Conservation (phyloP, 257 asterid species). For the Coffea eugenioides region DNA sequence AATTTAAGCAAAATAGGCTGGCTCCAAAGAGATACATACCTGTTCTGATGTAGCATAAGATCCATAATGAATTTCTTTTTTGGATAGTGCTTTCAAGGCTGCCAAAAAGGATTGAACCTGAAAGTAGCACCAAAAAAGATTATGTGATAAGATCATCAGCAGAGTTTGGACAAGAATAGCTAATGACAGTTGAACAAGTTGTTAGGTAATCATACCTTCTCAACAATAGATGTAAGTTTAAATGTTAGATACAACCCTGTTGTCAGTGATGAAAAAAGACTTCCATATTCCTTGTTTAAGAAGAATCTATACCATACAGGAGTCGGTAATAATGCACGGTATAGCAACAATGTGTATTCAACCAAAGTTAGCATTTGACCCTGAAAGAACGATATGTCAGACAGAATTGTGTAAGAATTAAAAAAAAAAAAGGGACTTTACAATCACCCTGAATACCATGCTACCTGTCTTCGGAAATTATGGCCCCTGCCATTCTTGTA, state of each 20-base stretch:
- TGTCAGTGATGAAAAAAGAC: constrained; percentile 80
- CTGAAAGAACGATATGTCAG: constrained; percentile 37
- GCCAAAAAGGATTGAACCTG: constrained; percentile 68
- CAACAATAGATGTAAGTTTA: constrained; percentile 81
- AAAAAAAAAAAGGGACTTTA: not conserved
- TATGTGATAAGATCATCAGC: not conserved
- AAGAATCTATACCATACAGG: constrained; percentile 97
- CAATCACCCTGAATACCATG: constrained; percentile 7
- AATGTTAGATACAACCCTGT: constrained; percentile 88
- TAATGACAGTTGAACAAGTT: not conserved
- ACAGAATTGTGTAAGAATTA: constrained; percentile 18
- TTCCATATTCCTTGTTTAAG: constrained; percentile 85
- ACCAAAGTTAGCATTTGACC: constrained; percentile 91
- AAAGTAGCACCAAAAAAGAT: constrained; percentile 11
- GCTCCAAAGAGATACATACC: constrained; percentile 32
- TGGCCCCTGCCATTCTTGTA: constrained; percentile 81
- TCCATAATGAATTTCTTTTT: constrained; percentile 74
- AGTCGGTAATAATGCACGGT: constrained; percentile 87
- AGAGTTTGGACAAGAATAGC: constrained; percentile 3
- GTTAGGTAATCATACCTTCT: constrained; percentile 53
- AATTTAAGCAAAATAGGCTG: not conserved
- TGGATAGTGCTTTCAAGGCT: constrained; percentile 73
- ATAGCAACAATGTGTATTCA: constrained; percentile 75
- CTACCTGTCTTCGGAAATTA: constrained; percentile 89
- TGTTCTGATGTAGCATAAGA: constrained; percentile 82